phyloP scores from a whole-genome alignment of 1,284 basidiomycete species.

The Puccinia coronata region DNA sequence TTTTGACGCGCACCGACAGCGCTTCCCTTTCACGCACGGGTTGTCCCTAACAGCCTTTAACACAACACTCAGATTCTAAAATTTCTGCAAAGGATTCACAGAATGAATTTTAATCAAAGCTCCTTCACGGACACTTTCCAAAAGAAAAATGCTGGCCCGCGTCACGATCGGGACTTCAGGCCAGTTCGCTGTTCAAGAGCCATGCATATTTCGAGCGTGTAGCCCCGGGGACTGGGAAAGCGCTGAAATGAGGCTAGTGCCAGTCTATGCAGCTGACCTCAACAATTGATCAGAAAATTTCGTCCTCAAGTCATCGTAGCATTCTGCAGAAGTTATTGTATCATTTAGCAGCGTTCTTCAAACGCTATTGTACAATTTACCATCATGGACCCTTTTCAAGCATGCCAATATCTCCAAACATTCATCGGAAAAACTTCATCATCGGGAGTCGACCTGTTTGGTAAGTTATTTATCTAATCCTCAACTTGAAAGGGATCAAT shows the following conservation, averaged over 20 bases:
- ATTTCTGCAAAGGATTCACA: too few species aligned
- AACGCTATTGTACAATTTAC: not conserved
- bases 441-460: not conserved
- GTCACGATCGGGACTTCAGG: not conserved
- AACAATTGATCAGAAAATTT: too few species aligned
- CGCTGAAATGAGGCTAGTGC: not conserved
- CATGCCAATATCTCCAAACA: constrained; percentile 17
- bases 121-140: too few species aligned
- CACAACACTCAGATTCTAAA: too few species aligned
- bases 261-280: too few species aligned
- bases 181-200: not conserved
- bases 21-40: too few species aligned
- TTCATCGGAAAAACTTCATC: constrained; percentile 24
- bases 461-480: not conserved
- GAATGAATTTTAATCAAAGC: too few species aligned
- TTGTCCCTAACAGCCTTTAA: too few species aligned
- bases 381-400: constrained; percentile 16
- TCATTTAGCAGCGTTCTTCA: not conserved
- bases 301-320: not conserved
- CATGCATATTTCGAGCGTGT: not conserved
- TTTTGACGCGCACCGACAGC: too few species aligned
- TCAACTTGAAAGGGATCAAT: not conserved
- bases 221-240: not conserved
- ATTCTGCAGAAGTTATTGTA: not conserved
- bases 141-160: too few species aligned